phyloP scores from a whole-genome alignment of 345 rosid genomes.

The Corymbia maculata region DNA sequence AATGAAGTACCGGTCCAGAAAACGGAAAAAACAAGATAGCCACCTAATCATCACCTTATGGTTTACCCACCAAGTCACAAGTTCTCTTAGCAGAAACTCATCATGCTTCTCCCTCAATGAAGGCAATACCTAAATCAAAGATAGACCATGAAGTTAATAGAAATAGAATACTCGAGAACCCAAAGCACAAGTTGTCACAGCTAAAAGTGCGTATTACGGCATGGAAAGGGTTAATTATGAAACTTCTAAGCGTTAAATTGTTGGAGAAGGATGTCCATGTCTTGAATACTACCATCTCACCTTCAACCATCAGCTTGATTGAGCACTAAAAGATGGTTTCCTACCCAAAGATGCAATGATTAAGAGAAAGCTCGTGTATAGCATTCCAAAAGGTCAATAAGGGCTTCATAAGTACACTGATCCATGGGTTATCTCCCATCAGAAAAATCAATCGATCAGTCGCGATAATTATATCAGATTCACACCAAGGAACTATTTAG shows the following conservation, averaged over 20 bases:
- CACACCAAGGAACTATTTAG: neutral
- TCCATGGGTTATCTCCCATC: neutral
- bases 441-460: neutral
- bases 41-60: conserved; percentile 45
- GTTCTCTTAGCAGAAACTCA: conserved; percentile 49
- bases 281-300: neutral
- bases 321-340: neutral
- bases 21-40: conserved; percentile 41
- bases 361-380: neutral
- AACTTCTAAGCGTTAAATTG: neutral
- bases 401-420: neutral
- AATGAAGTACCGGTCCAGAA: conserved; percentile 44
- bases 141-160: neutral
- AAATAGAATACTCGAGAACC: neutral
- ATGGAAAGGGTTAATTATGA: neutral
- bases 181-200: neutral
- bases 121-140: conserved; percentile 29
- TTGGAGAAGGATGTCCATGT: neutral
- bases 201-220: neutral
- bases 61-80: conserved; percentile 46
- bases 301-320: neutral
- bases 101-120: conserved; percentile 45
- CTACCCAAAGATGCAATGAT: neutral
- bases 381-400: neutral
- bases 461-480: neutral